These are phyloP conservation scores for Heliamphora exappendiculata DNA, from an alignment of 148 eudicot species.

Conservation along the genomic window DNA sequence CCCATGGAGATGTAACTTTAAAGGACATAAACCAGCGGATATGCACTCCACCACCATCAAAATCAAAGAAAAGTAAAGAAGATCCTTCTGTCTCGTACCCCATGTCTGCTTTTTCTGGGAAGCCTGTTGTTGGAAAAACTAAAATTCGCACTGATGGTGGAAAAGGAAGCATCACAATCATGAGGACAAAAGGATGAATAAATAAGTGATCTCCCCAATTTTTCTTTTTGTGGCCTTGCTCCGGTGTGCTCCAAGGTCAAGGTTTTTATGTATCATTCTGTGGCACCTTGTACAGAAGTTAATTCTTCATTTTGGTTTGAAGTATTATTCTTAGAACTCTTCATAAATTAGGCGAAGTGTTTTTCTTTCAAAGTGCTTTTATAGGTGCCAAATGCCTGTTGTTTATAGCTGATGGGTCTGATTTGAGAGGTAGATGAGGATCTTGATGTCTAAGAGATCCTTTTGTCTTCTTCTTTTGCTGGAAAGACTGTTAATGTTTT, in stretches of 20 bases:
- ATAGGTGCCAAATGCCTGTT: slow-evolving; percentile 6
- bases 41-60: slow-evolving; percentile 60
- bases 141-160: slow-evolving; percentile 95
- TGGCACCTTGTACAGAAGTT: too few relatives aligned
- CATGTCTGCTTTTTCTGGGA: slow-evolving; percentile 85
- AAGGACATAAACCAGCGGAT: slow-evolving; percentile 85
- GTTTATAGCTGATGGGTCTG: slow-evolving; percentile 14
- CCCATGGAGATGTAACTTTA: slow-evolving; percentile 70
- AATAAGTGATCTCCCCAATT: slow-evolving; percentile 3
- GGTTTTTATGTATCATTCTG: not conserved
- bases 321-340: too few relatives aligned
- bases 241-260: not conserved
- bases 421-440: not conserved
- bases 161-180: slow-evolving; percentile 90
- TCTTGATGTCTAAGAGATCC: slow-evolving; percentile 1
- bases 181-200: slow-evolving; percentile 89
- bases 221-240: not conserved
- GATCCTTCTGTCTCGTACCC: slow-evolving; percentile 43
- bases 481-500: not conserved
- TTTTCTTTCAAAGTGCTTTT: slow-evolving; percentile 3
- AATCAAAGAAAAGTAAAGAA: slow-evolving; percentile 35
- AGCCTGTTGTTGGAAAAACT: slow-evolving; percentile 90
- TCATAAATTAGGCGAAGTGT: too few relatives aligned
- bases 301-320: too few relatives aligned
- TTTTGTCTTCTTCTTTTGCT: not conserved